Evolutionary conservation across 2,329 filamentous ascomycete species (phyloP).

Genomic region (Fusarium sp.): DNA sequence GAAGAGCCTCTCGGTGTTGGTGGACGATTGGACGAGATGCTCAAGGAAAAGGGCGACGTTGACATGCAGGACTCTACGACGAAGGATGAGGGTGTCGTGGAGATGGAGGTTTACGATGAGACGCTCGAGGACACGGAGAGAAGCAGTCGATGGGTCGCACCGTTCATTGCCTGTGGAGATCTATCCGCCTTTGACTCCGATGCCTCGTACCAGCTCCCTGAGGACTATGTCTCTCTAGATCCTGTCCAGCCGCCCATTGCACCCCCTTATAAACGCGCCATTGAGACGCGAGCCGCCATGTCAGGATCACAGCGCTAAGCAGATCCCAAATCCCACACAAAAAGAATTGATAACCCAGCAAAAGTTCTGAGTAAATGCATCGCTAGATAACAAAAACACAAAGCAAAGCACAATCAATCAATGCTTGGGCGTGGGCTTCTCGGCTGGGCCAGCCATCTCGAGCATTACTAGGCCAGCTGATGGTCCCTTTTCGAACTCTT

Average conservation of each 20-base stretch:
- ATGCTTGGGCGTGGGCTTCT: constrained; percentile 53
- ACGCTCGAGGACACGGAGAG: constrained; percentile 44
- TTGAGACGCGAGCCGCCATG: constrained; percentile 73
- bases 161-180: constrained; percentile 97
- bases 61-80: constrained; percentile 60
- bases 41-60: constrained; percentile 56
- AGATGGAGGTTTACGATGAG: constrained; percentile 66
- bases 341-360: constrained; percentile 23
- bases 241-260: constrained; percentile 96
- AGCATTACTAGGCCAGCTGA: constrained; percentile 58
- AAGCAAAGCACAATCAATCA: constrained; percentile 38
- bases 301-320: constrained; percentile 50
- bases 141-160: constrained; percentile 84
- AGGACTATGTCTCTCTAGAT: constrained; percentile 87
- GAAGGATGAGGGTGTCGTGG: constrained; percentile 56
- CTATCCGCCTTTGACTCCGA: constrained; percentile 95
- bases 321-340: constrained; percentile 27
- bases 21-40: constrained; percentile 65
- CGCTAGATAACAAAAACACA: constrained; percentile 36
- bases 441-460: constrained; percentile 56
- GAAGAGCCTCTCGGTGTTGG: constrained; percentile 80
- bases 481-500: constrained; percentile 59
- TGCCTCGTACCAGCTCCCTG: constrained; percentile 90
- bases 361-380: constrained; percentile 34
- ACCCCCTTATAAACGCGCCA: constrained; percentile 90